A percentile compares a stretch with the other conserved stretches of the same genome.
phyloP scores from a whole-genome alignment of 163 green algal species.

The Scenedesmus sp. region DNA sequence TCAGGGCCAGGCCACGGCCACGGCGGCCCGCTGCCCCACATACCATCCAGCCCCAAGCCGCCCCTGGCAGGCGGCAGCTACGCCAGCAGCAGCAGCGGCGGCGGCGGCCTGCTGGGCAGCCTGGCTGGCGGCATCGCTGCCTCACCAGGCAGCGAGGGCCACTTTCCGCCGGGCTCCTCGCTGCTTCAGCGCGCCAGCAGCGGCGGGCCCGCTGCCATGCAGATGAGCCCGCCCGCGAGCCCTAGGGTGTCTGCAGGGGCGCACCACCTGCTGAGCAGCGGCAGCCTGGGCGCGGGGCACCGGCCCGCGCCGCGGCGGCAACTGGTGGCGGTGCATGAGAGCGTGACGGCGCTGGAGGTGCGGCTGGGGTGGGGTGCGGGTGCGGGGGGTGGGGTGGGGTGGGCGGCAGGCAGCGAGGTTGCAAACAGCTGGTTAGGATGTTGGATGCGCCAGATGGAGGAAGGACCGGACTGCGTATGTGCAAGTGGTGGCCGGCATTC shows the following conservation, averaged over 20 bases:
- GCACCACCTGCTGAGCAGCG: background rate
- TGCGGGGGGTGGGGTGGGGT: background rate
- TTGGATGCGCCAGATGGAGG: background rate
- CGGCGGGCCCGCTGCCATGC: slow-evolving; percentile 10
- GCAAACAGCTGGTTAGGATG: background rate
- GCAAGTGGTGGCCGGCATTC: background rate
- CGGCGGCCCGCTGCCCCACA: background rate
- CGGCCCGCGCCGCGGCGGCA: background rate
- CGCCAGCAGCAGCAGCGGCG: background rate
- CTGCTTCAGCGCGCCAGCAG: slow-evolving; percentile 33
- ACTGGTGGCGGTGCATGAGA: slow-evolving; percentile 49
- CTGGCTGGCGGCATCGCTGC: background rate
- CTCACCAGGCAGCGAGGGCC: background rate
- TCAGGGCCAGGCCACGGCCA: background rate
- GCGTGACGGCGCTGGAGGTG: slow-evolving; percentile 42
- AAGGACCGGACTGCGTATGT: background rate
- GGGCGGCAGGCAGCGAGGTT: too few species aligned
- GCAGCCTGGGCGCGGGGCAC: background rate
- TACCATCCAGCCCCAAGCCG: slow-evolving; percentile 43
- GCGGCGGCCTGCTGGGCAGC: slow-evolving; percentile 16
- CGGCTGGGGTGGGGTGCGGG: background rate
- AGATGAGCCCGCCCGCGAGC: slow-evolving; percentile 33
- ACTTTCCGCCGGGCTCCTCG: background rate
- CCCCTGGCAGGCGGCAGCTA: slow-evolving; percentile 14
- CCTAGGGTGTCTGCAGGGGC: slow-evolving; percentile 16